Evolutionary conservation across 257 asterid species (phyloP), one percentile per base, ranked within the genome.

Genomic region (Datura wrightii): DNA sequence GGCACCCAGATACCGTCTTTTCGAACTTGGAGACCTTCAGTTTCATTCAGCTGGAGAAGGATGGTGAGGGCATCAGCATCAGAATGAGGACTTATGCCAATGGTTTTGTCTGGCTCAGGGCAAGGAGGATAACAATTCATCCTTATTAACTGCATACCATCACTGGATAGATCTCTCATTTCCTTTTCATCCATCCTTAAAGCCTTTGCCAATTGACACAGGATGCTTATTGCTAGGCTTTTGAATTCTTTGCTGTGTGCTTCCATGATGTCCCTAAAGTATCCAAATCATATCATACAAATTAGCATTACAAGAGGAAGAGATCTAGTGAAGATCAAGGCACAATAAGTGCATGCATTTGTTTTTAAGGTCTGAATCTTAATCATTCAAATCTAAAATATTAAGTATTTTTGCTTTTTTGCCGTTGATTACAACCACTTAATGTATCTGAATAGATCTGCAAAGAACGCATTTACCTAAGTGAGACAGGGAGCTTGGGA

Each of bases 61-160:
- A 92, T 92, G 44, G 95, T 92, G 15, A 92, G 87, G 53, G 90
- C 92, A 80, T 60, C 95, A 1, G 92, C 90, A 54, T 92, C 93
- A 2, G 93, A 92, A 82, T 92, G 93, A 67, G 95, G 92, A 46
- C 80, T 84, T 58, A 92, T 80, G 36, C 92, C 95, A n/a, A 87
- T 86, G 4, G 89, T 90, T 5, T 14, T 52, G 3, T 90, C 88
- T 7, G 95, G 92, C 87, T 92, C 87, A 2, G 92, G 93, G 69
- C 95, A 92, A 6, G 91, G 92, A 24, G 95, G 92, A 88, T 89
- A 90, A 82, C 84, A 90, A 76, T 90, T 90, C 92, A 92, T 88
- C 41, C 92, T 67, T 85, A 92, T 90, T 15, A 87, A 19, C 55
- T 92, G 93, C 52, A 89, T 84, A 14, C 93, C 93, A 41, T 89